Conservation (phyloP, 805 yeast species). For the Komagataella kurtzmanii region DNA sequence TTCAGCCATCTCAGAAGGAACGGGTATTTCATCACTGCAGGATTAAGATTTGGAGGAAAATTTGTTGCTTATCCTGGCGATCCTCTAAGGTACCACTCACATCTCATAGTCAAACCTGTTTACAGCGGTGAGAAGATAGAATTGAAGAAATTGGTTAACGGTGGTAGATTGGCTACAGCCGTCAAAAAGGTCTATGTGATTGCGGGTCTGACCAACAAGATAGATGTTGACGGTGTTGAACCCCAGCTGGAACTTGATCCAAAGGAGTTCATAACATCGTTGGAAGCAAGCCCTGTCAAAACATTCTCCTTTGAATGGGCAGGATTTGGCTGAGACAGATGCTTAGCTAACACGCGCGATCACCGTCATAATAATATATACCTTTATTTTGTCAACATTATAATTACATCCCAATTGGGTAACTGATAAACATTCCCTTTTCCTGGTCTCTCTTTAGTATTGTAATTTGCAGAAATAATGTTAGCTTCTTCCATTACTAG, state of each 20-base stretch:
- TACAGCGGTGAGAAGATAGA: constrained; percentile 38
- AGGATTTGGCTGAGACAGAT: constrained; percentile 61
- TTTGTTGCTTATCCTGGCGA: constrained; percentile 92
- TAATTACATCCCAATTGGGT: not conserved
- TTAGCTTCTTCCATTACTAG: not conserved
- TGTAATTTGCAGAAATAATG: not conserved
- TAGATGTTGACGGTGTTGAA: not conserved
- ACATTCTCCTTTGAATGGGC: constrained; percentile 90
- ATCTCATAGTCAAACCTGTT: constrained; percentile 50
- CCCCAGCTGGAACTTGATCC: not conserved
- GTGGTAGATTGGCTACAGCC: constrained; percentile 88
- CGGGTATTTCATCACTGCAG: constrained; percentile 62
- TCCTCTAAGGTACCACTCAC: constrained; percentile 83
- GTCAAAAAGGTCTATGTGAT: constrained; percentile 72
- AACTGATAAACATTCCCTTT: not conserved
- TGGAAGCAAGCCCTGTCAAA: constrained; percentile 14
- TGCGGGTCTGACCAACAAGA: constrained; percentile 16
- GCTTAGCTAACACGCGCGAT: not conserved
- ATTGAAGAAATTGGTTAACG: constrained; percentile 49
- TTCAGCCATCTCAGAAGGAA: constrained; percentile 25
- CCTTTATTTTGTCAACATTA: not conserved
- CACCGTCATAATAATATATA: not conserved
- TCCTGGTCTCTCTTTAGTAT: not conserved
- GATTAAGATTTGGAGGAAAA: constrained; percentile 82
- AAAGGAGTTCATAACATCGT: constrained; percentile 6